Percentiles rank a stretch among this genome's conserved stretches.
These are phyloP conservation scores for Phytophthora foliorum DNA, from an alignment of 352 stramenopile species.

Conservation along the genomic window DNA sequence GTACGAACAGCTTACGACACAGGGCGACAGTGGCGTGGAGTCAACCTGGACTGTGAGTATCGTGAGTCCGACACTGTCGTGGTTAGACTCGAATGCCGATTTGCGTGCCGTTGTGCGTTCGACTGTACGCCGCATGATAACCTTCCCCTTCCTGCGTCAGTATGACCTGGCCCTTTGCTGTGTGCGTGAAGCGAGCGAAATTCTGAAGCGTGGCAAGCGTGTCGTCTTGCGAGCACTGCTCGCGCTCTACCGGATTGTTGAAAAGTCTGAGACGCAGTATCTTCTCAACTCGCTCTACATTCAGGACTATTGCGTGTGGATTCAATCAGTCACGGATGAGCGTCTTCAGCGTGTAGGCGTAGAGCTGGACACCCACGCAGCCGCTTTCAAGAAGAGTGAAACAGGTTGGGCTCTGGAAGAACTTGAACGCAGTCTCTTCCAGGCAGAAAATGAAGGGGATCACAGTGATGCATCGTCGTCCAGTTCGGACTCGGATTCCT, in stretches of 20 bases:
- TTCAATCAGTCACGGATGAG: constrained; percentile 74
- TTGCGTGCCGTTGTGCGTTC: constrained; percentile 71
- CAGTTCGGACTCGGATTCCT: constrained; percentile 41
- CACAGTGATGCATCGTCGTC: constrained; percentile 36
- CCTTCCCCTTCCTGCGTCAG: constrained; percentile 97
- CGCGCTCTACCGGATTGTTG: constrained; percentile 92
- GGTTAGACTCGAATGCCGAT: constrained; percentile 90
- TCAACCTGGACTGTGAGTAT: constrained; percentile 97
- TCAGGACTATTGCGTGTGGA: constrained; percentile 94
- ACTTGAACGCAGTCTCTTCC: constrained; percentile 69
- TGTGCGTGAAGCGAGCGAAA: constrained; percentile 83
- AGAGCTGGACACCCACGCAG: constrained; percentile 40
- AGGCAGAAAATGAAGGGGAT: constrained; percentile 35
- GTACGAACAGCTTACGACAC: constrained; percentile 97
- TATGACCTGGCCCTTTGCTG: constrained; percentile 88
- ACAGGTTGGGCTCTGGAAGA: constrained; percentile 83
- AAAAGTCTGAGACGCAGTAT: constrained; percentile 97
- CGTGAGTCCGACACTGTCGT: constrained; percentile 95
- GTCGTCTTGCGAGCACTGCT: constrained; percentile 93
- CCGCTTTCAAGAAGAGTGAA: constrained; percentile 69
- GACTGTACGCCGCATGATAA: constrained; percentile 91
- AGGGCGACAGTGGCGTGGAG: constrained; percentile 96
- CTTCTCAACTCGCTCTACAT: constrained; percentile 97
- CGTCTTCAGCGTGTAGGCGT: constrained; percentile 47
- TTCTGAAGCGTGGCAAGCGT: constrained; percentile 91